Conservation (phyloP, 257 asterid species). For the Nicotiana undulata region DNA sequence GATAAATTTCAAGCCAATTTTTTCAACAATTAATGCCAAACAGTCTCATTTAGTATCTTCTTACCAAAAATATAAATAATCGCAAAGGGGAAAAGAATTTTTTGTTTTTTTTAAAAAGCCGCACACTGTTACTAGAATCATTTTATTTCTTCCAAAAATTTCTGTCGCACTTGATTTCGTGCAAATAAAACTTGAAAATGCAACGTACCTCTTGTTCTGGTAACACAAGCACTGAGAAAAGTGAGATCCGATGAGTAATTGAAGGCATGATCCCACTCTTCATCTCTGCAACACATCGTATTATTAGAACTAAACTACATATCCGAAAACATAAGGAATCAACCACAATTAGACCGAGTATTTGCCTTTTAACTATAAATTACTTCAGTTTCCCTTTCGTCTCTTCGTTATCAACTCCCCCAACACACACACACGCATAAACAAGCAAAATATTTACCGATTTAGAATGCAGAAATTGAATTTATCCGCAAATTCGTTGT, state of each 20-base stretch:
- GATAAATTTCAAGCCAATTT: background rate
- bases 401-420: background rate
- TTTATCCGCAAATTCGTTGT: background rate
- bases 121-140: background rate
- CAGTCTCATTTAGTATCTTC: background rate
- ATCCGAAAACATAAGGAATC: background rate
- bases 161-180: background rate
- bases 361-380: background rate
- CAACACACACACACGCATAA: background rate
- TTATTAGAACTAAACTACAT: background rate
- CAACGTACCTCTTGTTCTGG: slow-evolving; percentile 10
- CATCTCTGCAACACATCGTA: slow-evolving; percentile 9
- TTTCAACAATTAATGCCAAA: background rate
- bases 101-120: background rate
- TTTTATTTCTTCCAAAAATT: background rate
- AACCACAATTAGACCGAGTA: background rate
- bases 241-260: background rate
- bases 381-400: background rate
- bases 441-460: background rate
- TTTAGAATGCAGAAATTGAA: slow-evolving; percentile 9
- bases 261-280: slow-evolving; percentile 15
- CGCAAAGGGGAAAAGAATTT: background rate
- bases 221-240: slow-evolving; percentile 13
- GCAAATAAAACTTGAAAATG: background rate
- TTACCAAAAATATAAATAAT: background rate